These are phyloP conservation scores for Rutstroemia sp. DNA, from an alignment of 2,329 filamentous ascomycete genomes.

Conservation along the genomic window DNA sequence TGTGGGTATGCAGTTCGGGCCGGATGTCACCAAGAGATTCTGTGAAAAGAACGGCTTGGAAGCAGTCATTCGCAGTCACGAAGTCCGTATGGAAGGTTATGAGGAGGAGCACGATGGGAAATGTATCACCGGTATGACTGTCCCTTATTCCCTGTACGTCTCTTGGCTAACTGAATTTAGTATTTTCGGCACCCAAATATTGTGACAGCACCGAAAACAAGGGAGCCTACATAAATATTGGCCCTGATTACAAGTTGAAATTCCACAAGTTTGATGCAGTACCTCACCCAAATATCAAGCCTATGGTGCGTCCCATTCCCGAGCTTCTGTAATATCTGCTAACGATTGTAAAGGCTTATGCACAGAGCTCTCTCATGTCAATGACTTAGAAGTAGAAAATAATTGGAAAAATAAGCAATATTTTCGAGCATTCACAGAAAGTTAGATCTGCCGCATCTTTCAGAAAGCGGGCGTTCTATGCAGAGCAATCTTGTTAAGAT, in stretches of 20 bases:
- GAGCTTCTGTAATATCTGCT: neutral
- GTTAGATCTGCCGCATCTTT: constrained; percentile 6
- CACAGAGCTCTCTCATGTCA: constrained; percentile 73
- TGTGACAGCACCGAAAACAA: constrained; percentile 98
- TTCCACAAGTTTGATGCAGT: constrained; percentile 96
- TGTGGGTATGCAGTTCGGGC: constrained; percentile 93
- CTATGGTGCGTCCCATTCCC: constrained; percentile 56
- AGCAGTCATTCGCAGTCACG: constrained; percentile 93
- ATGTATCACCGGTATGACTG: constrained; percentile 75
- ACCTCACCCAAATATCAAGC: constrained; percentile 88
- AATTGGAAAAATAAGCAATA: neutral
- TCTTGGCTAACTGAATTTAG: constrained; percentile 33
- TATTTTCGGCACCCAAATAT: constrained; percentile 96
- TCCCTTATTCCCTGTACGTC: neutral
- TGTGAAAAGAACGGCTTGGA: constrained; percentile 93
- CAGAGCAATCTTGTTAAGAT: neutral
- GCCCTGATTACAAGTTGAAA: constrained; percentile 80
- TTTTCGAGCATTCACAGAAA: neutral
- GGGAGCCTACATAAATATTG: constrained; percentile 97
- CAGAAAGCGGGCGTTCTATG: neutral
- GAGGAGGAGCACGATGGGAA: constrained; percentile 93
- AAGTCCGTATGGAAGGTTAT: constrained; percentile 98
- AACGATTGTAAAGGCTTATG: constrained; percentile 58
- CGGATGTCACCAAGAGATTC: constrained; percentile 92
- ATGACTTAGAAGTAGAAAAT: constrained; percentile 17